Conservation (phyloP, 1,139 yeast genomes). For the Kazachstania sp. region DNA sequence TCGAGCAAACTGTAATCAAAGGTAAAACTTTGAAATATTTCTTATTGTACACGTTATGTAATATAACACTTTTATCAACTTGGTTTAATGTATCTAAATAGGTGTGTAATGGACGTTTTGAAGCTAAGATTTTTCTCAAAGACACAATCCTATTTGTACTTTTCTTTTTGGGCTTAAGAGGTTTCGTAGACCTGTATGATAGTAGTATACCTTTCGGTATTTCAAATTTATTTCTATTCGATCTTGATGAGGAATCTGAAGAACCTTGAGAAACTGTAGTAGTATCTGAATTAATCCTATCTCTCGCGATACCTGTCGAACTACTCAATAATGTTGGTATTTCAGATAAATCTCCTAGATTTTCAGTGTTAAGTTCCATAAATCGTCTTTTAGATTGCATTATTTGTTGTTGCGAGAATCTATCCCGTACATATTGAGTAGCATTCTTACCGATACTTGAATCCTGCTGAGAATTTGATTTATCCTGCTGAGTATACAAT, state of each 20-base stretch:
- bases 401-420: constrained; percentile 25
- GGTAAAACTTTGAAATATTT: constrained; percentile 29
- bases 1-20: constrained; percentile 28
- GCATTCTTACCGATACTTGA: constrained; percentile 6
- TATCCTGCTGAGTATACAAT: constrained; percentile 18
- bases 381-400: constrained; percentile 27
- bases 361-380: constrained; percentile 31
- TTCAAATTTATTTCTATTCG: constrained; percentile 21
- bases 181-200: constrained; percentile 30
- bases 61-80: constrained; percentile 25
- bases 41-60: constrained; percentile 28
- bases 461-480: not conserved
- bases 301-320: constrained; percentile 26
- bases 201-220: constrained; percentile 24
- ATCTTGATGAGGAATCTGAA: constrained; percentile 10
- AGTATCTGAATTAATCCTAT: constrained; percentile 24
- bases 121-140: constrained; percentile 24
- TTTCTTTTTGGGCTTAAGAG: constrained; percentile 25
- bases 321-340: constrained; percentile 26
- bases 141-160: constrained; percentile 28
- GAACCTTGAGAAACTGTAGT: constrained; percentile 6
- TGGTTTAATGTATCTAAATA: constrained; percentile 29
- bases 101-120: constrained; percentile 26
- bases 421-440: constrained; percentile 12
- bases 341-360: constrained; percentile 22